Percentiles rank a stretch among this genome's conserved stretches.
phyloP scores from a whole-genome alignment of 2,329 filamentous ascomycete species.

The Iodosphaeria phyllophila region DNA sequence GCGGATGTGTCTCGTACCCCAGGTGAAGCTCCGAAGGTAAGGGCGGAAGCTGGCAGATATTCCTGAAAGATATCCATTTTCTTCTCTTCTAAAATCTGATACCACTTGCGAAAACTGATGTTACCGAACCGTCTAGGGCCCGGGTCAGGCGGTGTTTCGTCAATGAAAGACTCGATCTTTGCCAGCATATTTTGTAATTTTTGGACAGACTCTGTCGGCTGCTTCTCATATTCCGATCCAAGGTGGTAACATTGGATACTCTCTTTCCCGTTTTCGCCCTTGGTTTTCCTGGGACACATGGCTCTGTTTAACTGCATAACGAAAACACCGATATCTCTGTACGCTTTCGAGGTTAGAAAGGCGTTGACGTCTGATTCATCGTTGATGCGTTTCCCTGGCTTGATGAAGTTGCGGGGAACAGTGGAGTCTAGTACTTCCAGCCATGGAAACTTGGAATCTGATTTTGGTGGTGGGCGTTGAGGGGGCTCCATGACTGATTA shows the following conservation, averaged over 20 bases:
- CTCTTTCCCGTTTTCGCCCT: slow-evolving; percentile 16
- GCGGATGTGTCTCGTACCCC: slow-evolving; percentile 21
- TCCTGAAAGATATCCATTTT: slow-evolving; percentile 35
- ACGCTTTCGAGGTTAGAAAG: slow-evolving; percentile 68
- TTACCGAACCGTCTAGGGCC: slow-evolving; percentile 88
- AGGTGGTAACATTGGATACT: slow-evolving; percentile 29
- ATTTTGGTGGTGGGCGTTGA: slow-evolving; percentile 1
- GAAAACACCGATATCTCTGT: slow-evolving; percentile 74
- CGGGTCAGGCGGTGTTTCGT: slow-evolving; percentile 64
- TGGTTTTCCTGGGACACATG: slow-evolving; percentile 50
- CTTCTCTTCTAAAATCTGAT: slow-evolving; percentile 44
- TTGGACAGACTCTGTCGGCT: slow-evolving; percentile 31
- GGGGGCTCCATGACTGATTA: slow-evolving; percentile 1
- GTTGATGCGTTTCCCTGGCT: slow-evolving; percentile 66
- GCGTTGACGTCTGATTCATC: slow-evolving; percentile 63
- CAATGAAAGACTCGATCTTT: slow-evolving; percentile 46
- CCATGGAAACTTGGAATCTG: slow-evolving; percentile 10
- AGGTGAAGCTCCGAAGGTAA: slow-evolving; percentile 8
- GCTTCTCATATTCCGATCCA: slow-evolving; percentile 22
- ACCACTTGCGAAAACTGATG: slow-evolving; percentile 74
- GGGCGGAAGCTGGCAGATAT: slow-evolving; percentile 25
- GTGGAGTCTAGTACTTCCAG: slow-evolving; percentile 30
- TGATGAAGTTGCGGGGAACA: slow-evolving; percentile 36
- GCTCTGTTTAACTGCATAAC: slow-evolving; percentile 78
- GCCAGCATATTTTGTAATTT: slow-evolving; percentile 48